Percentiles rank a stretch among this genome's conserved stretches.
Evolutionary conservation across 2,329 filamentous ascomycete genomes (phyloP).

Genomic region (Penicillium capsulatum): DNA sequence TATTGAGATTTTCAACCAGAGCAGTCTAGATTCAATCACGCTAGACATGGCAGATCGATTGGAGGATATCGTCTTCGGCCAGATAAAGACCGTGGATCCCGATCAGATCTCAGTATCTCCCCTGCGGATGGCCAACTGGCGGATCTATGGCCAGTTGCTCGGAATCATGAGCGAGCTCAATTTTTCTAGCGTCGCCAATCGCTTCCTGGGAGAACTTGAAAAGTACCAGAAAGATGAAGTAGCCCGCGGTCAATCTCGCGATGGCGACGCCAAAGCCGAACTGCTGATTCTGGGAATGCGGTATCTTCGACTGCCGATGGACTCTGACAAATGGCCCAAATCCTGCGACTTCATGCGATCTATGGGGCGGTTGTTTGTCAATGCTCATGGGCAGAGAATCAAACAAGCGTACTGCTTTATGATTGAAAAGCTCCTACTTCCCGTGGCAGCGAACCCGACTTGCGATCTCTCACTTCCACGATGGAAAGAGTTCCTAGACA

Average conservation of each 20-base stretch:
- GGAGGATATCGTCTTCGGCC: slow-evolving; percentile 94
- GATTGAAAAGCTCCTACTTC: slow-evolving; percentile 78
- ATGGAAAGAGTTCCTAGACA: slow-evolving; percentile 81
- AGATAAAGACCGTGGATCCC: slow-evolving; percentile 81
- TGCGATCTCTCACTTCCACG: slow-evolving; percentile 73
- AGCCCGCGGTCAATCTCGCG: slow-evolving; percentile 46
- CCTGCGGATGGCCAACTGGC: slow-evolving; percentile 90
- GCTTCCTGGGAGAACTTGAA: slow-evolving; percentile 78
- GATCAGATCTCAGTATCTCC: slow-evolving; percentile 68
- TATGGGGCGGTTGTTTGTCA: slow-evolving; percentile 75
- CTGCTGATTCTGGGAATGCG: slow-evolving; percentile 88
- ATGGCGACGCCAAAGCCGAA: slow-evolving; percentile 75
- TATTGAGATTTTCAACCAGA: slow-evolving; percentile 90
- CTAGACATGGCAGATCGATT: slow-evolving; percentile 90
- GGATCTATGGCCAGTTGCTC: slow-evolving; percentile 83
- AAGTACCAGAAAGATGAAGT: slow-evolving; percentile 70
- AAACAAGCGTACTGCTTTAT: slow-evolving; percentile 95
- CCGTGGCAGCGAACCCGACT: slow-evolving; percentile 75
- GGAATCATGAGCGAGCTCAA: slow-evolving; percentile 96
- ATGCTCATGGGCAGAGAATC: slow-evolving; percentile 79
- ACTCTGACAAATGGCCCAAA: slow-evolving; percentile 72
- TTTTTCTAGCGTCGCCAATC: slow-evolving; percentile 75
- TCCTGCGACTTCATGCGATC: slow-evolving; percentile 85
- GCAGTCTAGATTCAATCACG: slow-evolving; percentile 74
- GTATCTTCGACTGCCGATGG: slow-evolving; percentile 72